These are phyloP conservation scores for Hypoxylon sp. DNA, from an alignment of 2,329 filamentous ascomycete genomes.

Conservation along the genomic window DNA sequence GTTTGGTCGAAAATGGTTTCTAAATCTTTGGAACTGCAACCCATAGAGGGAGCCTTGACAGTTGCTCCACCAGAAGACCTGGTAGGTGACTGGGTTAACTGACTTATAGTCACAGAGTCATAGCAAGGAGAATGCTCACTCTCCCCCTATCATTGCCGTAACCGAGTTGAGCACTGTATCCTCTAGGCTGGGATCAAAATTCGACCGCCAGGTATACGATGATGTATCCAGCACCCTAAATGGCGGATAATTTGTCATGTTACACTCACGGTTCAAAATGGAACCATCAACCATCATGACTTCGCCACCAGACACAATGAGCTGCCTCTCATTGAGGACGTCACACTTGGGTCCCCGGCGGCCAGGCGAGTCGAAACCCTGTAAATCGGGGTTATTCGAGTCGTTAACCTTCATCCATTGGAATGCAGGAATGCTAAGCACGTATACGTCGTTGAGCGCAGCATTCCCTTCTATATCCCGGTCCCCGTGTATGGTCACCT, in stretches of 20 bases:
- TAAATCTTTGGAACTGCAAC: conserved; percentile 32
- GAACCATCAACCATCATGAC: conserved; percentile 11
- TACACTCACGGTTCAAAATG: conserved; percentile 19
- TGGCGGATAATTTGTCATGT: conserved; percentile 37
- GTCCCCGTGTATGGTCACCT: conserved; percentile 41
- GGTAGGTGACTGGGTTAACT: background rate
- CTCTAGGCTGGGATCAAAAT: conserved; percentile 31
- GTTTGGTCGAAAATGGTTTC: conserved; percentile 33
- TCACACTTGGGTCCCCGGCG: conserved; percentile 32
- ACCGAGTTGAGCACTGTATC: conserved; percentile 39
- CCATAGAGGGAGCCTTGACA: conserved; percentile 17
- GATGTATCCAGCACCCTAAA: conserved; percentile 41
- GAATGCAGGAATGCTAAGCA: conserved; percentile 41
- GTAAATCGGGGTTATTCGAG: conserved; percentile 36
- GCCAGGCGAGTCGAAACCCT: conserved; percentile 7
- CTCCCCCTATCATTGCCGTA: conserved; percentile 36
- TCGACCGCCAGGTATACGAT: conserved; percentile 34
- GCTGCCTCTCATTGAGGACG: conserved; percentile 38
- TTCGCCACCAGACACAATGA: conserved; percentile 34
- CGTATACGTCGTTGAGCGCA: conserved; percentile 41
- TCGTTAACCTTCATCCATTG: conserved; percentile 39
- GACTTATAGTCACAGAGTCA: background rate
- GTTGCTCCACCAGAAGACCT: conserved; percentile 35
- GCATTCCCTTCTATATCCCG: conserved; percentile 19
- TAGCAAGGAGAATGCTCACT: conserved; percentile 24